Evolutionary conservation across 306 rosid genomes (phyloP).

Genomic region (Begonia loranthoides): DNA sequence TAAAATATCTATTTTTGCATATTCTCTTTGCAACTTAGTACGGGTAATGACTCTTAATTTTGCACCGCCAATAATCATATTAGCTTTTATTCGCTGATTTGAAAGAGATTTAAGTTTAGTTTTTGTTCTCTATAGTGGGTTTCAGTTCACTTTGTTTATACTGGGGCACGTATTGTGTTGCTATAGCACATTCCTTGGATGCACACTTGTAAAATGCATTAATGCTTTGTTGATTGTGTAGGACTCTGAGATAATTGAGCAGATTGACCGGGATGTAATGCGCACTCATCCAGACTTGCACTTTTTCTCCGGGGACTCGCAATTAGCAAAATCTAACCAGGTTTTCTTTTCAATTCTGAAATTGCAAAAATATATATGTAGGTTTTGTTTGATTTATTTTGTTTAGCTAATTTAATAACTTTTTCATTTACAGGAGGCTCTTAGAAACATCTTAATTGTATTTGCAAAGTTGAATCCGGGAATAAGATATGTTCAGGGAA

Average conservation of each 20-base stretch:
- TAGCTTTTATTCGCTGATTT: no score
- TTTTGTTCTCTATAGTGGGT: no score
- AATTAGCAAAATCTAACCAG: slow-evolving; percentile 82
- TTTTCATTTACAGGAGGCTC: slow-evolving; percentile 61
- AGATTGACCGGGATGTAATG: slow-evolving; percentile 93
- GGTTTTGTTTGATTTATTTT: no score
- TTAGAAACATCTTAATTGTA: slow-evolving; percentile 65
- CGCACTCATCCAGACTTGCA: slow-evolving; percentile 99
- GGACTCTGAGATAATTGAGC: slow-evolving; percentile 95
- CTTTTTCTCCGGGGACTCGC: slow-evolving; percentile 84
- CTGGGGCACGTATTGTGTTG: no score
- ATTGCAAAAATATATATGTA: no score
- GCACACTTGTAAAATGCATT: slow-evolving; percentile 6
- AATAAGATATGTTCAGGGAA: slow-evolving; percentile 96
- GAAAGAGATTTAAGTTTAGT: no score
- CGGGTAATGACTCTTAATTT: no score
- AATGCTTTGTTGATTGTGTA: slow-evolving; percentile 23
- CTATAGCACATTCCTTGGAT: no score
- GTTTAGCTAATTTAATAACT: background rate
- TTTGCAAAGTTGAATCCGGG: slow-evolving; percentile 98
- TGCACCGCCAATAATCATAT: no score
- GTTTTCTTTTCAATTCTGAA: slow-evolving; percentile 14
- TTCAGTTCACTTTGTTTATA: no score
- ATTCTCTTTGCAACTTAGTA: no score
- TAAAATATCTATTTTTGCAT: no score